Evolutionary conservation across 176 grass and related monocot genomes (phyloP).

Genomic region (Hordeum marinum): DNA sequence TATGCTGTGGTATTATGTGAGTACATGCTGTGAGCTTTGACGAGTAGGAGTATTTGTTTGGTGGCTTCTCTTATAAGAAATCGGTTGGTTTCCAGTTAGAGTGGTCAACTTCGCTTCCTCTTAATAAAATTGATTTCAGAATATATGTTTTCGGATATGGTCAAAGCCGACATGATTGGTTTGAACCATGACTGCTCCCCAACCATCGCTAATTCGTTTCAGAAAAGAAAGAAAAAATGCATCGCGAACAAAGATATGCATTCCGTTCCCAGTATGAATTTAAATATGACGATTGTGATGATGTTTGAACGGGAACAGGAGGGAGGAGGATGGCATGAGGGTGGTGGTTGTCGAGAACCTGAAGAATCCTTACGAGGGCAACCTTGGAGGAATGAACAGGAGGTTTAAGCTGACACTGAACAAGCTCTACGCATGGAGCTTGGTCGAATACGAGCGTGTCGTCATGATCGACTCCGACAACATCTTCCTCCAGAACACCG

Average conservation of each 20-base stretch:
- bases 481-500: conserved; percentile 85
- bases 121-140: neutral
- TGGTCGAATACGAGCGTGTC: conserved; percentile 83
- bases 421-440: conserved; percentile 94
- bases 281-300: conserved; percentile 3
- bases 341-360: conserved; percentile 82
- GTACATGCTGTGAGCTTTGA: conserved; percentile 2
- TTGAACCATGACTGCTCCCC: neutral
- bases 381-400: conserved; percentile 68
- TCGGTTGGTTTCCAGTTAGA: neutral
- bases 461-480: conserved; percentile 97
- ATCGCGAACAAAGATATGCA: neutral
- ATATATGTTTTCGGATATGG: neutral
- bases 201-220: neutral
- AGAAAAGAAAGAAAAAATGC: neutral
- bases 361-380: conserved; percentile 87
- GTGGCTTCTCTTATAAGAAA: neutral
- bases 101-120: conserved; percentile 9
- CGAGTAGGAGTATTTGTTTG: neutral
- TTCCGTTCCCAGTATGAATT: neutral
- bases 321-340: conserved; percentile 87
- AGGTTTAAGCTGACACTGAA: conserved; percentile 94
- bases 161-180: neutral
- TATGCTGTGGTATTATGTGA: neutral
- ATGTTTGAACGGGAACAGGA: conserved; percentile 34